Conservation (phyloP, 306 rosid genomes). For the Quercus agrifolia region DNA sequence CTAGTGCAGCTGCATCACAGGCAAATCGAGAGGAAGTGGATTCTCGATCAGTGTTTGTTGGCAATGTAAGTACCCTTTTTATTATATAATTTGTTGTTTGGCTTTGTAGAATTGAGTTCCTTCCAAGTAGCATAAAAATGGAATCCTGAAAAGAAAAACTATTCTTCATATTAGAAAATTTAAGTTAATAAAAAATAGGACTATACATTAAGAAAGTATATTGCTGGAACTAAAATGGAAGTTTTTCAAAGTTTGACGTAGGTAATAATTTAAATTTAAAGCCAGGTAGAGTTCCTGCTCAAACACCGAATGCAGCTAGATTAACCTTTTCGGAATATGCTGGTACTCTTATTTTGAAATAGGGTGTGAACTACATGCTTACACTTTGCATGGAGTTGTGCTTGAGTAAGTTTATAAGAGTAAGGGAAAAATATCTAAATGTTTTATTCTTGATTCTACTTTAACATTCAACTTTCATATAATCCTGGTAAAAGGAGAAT, state of each 20-base stretch:
- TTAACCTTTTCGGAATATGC: background rate
- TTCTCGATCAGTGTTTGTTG: slow-evolving; percentile 80
- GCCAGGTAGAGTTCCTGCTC: background rate
- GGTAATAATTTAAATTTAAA: background rate
- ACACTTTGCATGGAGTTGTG: background rate
- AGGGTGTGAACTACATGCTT: background rate
- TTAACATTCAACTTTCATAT: background rate
- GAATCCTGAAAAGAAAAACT: background rate
- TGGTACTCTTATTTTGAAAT: background rate
- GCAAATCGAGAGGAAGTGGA: slow-evolving; percentile 73
- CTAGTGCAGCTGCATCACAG: slow-evolving; percentile 56
- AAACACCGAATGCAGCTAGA: background rate
- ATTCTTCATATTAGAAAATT: background rate
- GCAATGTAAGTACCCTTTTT: slow-evolving; percentile 61
- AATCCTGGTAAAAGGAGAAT: background rate
- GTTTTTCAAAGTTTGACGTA: background rate
- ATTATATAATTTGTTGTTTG: background rate
- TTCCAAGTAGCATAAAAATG: background rate
- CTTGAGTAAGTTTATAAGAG: background rate
- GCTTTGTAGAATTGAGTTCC: background rate
- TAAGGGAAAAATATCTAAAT: background rate
- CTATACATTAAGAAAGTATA: background rate
- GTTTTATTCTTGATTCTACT: background rate
- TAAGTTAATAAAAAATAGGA: background rate
- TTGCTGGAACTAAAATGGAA: background rate